These are phyloP conservation scores for Hyphodiscus sp. DNA, from an alignment of 2,329 filamentous ascomycete genomes.

Conservation along the genomic window DNA sequence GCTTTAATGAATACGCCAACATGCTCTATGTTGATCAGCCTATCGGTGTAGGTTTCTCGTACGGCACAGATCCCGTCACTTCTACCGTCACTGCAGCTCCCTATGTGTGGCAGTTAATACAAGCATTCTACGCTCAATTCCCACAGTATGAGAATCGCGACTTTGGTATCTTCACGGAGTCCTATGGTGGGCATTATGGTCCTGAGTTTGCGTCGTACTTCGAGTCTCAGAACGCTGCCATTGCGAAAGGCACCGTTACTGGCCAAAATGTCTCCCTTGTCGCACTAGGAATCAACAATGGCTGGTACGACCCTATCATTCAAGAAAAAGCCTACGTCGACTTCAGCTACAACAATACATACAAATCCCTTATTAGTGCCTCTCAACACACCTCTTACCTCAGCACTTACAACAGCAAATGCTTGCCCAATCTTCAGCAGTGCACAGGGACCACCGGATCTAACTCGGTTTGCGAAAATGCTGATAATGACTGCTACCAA, in stretches of 20 bases:
- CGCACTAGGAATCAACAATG: constrained; percentile 32
- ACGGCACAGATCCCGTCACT: constrained; percentile 36
- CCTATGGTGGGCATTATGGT: constrained; percentile 53
- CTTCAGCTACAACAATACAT: constrained; percentile 30
- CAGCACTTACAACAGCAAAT: constrained; percentile 30
- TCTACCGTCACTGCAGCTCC: constrained; percentile 41
- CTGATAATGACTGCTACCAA: constrained; percentile 40
- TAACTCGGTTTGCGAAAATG: constrained; percentile 68
- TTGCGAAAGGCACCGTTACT: constrained; percentile 35
- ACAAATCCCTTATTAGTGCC: constrained; percentile 34
- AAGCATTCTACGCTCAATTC: constrained; percentile 57
- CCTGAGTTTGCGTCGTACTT: constrained; percentile 50
- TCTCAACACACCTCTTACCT: constrained; percentile 29
- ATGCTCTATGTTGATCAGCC: constrained; percentile 37
- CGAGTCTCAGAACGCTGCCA: constrained; percentile 48
- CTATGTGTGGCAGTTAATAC: constrained; percentile 50
- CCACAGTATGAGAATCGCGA: constrained; percentile 55
- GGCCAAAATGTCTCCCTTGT: constrained; percentile 30
- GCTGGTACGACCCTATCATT: constrained; percentile 46
- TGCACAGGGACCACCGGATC: constrained; percentile 55
- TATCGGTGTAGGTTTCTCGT: constrained; percentile 37
- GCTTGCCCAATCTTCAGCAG: constrained; percentile 33
- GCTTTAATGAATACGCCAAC: constrained; percentile 34
- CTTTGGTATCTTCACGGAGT: constrained; percentile 46
- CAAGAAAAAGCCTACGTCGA: constrained; percentile 37